Conservation (phyloP, 2,329 filamentous ascomycete genomes). For the Didymella pinodella region DNA sequence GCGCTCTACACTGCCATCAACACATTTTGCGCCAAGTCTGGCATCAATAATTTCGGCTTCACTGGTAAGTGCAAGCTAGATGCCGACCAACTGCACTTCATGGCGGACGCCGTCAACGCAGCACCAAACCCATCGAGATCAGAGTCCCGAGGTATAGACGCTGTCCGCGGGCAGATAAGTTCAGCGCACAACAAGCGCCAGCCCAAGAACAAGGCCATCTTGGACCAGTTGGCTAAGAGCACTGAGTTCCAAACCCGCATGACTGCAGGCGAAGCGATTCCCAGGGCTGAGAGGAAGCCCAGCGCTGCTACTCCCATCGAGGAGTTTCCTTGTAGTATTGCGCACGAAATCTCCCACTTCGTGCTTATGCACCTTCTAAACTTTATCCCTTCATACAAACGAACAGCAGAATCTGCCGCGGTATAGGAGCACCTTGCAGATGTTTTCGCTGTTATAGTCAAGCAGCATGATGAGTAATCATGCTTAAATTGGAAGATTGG, state of each 20-base stretch:
- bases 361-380: too few relatives aligned
- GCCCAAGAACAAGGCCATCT: constrained; percentile 21
- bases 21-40: constrained; percentile 9
- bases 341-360: too few relatives aligned
- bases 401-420: too few relatives aligned
- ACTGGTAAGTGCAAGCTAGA: constrained; percentile 4
- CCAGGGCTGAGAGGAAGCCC: constrained; percentile 1
- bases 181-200: constrained; percentile 13
- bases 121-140: neutral
- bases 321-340: constrained; percentile 1
- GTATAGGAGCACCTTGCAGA: too few relatives aligned
- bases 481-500: too few relatives aligned
- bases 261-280: neutral
- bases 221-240: constrained; percentile 7
- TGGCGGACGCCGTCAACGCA: constrained; percentile 16
- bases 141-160: constrained; percentile 11
- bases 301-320: constrained; percentile 2
- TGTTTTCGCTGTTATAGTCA: too few relatives aligned
- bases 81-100: constrained; percentile 5
- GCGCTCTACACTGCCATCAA: constrained; percentile 20
- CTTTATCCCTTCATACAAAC: too few relatives aligned
- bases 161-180: constrained; percentile 22
- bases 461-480: too few relatives aligned
- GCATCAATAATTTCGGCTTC: constrained; percentile 18
- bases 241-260: constrained; percentile 3